Conservation (phyloP, 768 basidiomycete genomes). For the Serpula lacrymans region DNA sequence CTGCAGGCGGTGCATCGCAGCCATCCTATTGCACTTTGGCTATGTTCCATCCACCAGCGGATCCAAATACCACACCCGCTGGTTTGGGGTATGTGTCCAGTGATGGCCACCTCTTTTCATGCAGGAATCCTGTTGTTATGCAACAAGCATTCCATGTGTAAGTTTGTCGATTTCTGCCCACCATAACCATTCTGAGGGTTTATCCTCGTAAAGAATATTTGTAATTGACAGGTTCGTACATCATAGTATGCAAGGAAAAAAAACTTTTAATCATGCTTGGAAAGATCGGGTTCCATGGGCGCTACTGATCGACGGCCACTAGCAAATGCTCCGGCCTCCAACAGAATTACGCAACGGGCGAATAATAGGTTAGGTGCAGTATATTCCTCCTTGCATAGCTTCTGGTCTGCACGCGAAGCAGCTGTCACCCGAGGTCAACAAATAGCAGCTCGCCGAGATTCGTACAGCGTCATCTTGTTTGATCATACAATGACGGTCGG, state of each 20-base stretch:
- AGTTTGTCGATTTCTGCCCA: slow-evolving; percentile 16
- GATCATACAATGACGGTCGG: slow-evolving; percentile 16
- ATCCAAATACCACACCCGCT: slow-evolving; percentile 20
- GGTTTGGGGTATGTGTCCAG: slow-evolving; percentile 48
- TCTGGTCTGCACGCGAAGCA: slow-evolving; percentile 52
- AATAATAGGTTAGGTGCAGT: slow-evolving; percentile 59
- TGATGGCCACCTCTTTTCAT: slow-evolving; percentile 54
- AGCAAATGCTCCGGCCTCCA: slow-evolving; percentile 36
- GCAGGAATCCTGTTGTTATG: slow-evolving; percentile 49
- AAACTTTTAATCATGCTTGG: neutral
- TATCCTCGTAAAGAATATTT: slow-evolving; percentile 38
- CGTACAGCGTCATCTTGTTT: slow-evolving; percentile 56
- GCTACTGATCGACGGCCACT: slow-evolving; percentile 41
- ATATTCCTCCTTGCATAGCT: slow-evolving; percentile 49
- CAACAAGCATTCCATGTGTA: slow-evolving; percentile 61
- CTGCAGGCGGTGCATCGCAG: slow-evolving; percentile 34
- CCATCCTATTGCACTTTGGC: slow-evolving; percentile 55
- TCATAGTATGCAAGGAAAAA: neutral
- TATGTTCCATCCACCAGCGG: slow-evolving; percentile 44
- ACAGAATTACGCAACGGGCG: slow-evolving; percentile 31
- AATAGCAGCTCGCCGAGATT: slow-evolving; percentile 38
- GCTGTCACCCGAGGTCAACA: slow-evolving; percentile 25
- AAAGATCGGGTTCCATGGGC: slow-evolving; percentile 53
- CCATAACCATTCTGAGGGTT: neutral
- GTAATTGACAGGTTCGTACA: slow-evolving; percentile 46